These are phyloP conservation scores for Coelastrella sp. DNA, from an alignment of 139 green algal species.

Conservation along the genomic window DNA sequence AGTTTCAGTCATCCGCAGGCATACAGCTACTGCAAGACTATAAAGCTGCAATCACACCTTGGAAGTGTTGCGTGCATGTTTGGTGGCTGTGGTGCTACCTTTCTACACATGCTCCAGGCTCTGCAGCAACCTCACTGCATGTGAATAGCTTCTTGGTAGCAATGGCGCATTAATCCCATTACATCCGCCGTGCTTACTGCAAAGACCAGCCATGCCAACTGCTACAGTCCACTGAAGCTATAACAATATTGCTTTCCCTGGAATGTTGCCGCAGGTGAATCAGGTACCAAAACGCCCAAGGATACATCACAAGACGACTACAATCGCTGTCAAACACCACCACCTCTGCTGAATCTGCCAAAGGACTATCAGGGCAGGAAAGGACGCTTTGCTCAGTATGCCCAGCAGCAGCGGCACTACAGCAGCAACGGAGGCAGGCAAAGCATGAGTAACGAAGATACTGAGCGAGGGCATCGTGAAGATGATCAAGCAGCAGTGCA, in stretches of 20 bases:
- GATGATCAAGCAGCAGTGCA: not conserved
- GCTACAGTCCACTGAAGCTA: too few relatives aligned
- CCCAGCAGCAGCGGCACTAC: not conserved
- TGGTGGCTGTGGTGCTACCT: too few relatives aligned
- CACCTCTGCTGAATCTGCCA: not conserved
- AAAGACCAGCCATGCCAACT: too few relatives aligned
- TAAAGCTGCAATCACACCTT: too few relatives aligned
- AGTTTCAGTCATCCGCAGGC: not conserved
- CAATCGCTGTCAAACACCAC: slow-evolving; percentile 11
- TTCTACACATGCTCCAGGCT: too few relatives aligned
- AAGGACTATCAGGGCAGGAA: not conserved
- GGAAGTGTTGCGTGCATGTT: too few relatives aligned
- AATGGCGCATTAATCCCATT: too few relatives aligned
- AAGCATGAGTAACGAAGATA: slow-evolving; percentile 16
- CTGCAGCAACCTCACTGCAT: too few relatives aligned
- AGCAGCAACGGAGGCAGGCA: not conserved
- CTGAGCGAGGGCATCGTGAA: not conserved
- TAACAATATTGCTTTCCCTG: too few relatives aligned
- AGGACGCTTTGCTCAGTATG: not conserved
- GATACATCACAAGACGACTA: not conserved
- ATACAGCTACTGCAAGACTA: too few relatives aligned
- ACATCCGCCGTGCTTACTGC: too few relatives aligned
- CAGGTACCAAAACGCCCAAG: not conserved
- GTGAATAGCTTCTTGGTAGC: too few relatives aligned
- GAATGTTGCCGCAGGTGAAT: not conserved